Percentiles rank a stretch among this genome's conserved stretches.
Evolutionary conservation across 78 protist species (phyloP).

Genomic region (Carpediemonas membranifera): DNA sequence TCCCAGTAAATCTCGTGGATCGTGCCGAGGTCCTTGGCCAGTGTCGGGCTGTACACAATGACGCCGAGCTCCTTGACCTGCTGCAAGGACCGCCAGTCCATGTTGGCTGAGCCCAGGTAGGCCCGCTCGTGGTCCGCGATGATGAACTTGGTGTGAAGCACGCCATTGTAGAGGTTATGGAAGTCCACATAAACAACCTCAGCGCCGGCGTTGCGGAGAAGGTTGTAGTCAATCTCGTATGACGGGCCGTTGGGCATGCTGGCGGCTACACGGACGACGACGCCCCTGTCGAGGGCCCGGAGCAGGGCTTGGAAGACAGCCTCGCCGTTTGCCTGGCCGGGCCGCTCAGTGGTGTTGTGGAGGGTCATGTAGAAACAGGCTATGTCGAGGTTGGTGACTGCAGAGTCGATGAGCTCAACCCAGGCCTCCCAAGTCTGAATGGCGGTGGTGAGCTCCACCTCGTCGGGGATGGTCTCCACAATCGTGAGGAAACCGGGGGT

Average conservation of each 20-base stretch:
- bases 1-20: conserved; percentile 48
- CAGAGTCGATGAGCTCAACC: conserved; percentile 9
- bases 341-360: too few relatives aligned
- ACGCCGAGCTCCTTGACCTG: conserved; percentile 74
- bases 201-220: neutral
- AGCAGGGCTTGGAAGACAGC: conserved; percentile 10
- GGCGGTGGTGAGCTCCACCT: conserved; percentile 1
- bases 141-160: conserved; percentile 43
- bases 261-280: conserved; percentile 7
- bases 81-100: conserved; percentile 65
- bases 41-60: conserved; percentile 18
- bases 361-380: conserved; percentile 31
- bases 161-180: conserved; percentile 2
- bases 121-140: conserved; percentile 19
- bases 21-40: conserved; percentile 41
- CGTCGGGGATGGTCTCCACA: conserved; percentile 15
- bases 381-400: conserved; percentile 7
- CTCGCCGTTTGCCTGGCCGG: neutral
- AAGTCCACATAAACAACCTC: neutral
- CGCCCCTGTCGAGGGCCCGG: conserved; percentile 5
- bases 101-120: conserved; percentile 46
- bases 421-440: conserved; percentile 11
- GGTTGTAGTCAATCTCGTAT: neutral
- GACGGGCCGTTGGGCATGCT: too few relatives aligned
- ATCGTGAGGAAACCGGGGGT: neutral